phyloP scores from a whole-genome alignment of 2,329 filamentous ascomycete genomes.

The Botrytis galanthina region DNA sequence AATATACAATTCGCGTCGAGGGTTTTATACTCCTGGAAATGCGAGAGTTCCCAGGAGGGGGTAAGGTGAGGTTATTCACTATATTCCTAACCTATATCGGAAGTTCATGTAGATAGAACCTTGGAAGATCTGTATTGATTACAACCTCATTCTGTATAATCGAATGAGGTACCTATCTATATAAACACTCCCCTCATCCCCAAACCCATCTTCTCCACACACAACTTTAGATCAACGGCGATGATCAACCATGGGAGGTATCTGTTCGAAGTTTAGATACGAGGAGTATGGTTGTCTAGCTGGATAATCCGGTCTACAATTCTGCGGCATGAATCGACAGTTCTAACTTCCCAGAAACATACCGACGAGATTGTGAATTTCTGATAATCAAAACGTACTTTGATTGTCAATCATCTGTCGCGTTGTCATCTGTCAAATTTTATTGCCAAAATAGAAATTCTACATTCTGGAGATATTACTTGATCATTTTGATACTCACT shows the following conservation, averaged over 20 bases:
- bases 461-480: not conserved
- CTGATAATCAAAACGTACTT: not conserved
- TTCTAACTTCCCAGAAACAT: not conserved
- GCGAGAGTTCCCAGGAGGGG: accelerated
- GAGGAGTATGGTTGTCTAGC: accelerated
- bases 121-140: accelerated
- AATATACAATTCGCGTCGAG: not conserved
- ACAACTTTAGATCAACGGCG: too few species aligned
- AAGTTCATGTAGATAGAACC: not conserved
- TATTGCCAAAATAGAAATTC: accelerated
- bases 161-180: not conserved
- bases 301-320: not conserved
- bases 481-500: not conserved
- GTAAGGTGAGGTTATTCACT: not conserved
- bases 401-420: not conserved
- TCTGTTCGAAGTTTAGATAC: not conserved
- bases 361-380: not conserved
- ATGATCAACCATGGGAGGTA: not conserved
- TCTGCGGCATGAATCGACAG: not conserved
- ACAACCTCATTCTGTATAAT: too few species aligned
- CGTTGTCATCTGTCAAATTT: not conserved
- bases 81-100: not conserved
- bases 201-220: not conserved
- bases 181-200: not conserved
- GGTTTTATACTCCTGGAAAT: not conserved